phyloP scores from a whole-genome alignment of 768 basidiomycete species.

The Boletus rubroflammeus region DNA sequence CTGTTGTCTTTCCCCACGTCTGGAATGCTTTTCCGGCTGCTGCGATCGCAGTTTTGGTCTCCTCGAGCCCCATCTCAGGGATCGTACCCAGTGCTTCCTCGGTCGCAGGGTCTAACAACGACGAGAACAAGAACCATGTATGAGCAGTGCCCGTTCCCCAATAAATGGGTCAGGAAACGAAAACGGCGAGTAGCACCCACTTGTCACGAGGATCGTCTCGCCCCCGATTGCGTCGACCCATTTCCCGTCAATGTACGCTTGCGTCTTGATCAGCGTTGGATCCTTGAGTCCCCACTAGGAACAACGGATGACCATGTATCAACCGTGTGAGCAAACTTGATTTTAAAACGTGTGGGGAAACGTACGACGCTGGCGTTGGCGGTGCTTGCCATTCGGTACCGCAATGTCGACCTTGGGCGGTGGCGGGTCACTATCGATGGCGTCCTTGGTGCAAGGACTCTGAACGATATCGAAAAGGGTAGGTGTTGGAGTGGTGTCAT shows the following conservation, averaged over 20 bases:
- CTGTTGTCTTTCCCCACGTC: conserved; percentile 83
- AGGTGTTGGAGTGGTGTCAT: conserved; percentile 16
- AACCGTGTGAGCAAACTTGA: background rate
- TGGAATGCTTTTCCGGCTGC: conserved; percentile 79
- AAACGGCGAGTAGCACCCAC: conserved; percentile 40
- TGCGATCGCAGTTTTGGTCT: conserved; percentile 81
- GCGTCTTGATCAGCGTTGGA: conserved; percentile 63
- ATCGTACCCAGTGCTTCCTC: conserved; percentile 77
- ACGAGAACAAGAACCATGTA: background rate
- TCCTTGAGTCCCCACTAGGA: conserved; percentile 75
- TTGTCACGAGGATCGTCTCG: conserved; percentile 68
- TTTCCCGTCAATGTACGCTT: conserved; percentile 80
- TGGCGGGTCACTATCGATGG: background rate
- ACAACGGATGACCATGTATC: background rate
- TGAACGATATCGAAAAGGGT: conserved; percentile 16
- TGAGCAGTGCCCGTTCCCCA: background rate
- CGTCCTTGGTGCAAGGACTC: conserved; percentile 17
- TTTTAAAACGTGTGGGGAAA: conserved; percentile 7
- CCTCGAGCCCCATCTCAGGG: conserved; percentile 84
- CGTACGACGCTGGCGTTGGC: conserved; percentile 30
- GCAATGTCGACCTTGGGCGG: conserved; percentile 11
- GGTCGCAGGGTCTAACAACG: conserved; percentile 76
- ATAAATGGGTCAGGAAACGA: background rate
- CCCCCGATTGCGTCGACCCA: conserved; percentile 81
- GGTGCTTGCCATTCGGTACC: conserved; percentile 57